Percentiles rank a stretch among this genome's conserved stretches.
Evolutionary conservation across 1,284 basidiomycete genomes (phyloP).

Genomic region (Sphagnurus paluster): DNA sequence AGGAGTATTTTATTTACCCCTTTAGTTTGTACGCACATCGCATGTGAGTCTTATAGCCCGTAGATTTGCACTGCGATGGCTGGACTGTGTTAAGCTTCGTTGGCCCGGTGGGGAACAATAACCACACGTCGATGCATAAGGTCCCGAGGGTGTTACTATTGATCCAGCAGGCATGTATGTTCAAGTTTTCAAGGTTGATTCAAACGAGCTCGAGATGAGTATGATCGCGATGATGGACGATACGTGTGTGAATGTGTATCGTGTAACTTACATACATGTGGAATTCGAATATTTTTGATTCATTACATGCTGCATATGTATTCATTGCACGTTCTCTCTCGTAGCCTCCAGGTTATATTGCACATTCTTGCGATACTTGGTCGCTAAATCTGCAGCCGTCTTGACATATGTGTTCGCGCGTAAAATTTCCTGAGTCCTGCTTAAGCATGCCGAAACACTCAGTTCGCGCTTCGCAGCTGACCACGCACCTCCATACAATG

Average conservation of each 20-base stretch:
- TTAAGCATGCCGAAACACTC: not conserved
- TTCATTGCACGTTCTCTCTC: conserved; percentile 39
- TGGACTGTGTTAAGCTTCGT: conserved; percentile 31
- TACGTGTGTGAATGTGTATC: conserved; percentile 1
- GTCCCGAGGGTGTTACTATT: conserved; percentile 34
- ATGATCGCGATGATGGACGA: not conserved
- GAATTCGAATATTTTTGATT: too few relatives aligned
- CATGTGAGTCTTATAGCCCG: conserved; percentile 47
- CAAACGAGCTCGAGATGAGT: not conserved
- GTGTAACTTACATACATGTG: not conserved
- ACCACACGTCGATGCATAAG: conserved; percentile 38
- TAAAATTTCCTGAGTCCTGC: conserved; percentile 59
- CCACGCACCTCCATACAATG: conserved; percentile 66
- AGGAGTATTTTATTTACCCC: not conserved
- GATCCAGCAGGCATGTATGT: conserved; percentile 27
- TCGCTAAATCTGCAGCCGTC: conserved; percentile 74
- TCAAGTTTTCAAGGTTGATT: not conserved
- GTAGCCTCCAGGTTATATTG: conserved; percentile 82
- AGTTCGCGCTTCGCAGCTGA: not conserved
- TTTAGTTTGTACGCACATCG: conserved; percentile 35
- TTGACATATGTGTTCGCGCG: conserved; percentile 71
- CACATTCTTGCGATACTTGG: conserved; percentile 84
- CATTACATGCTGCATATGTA: too few relatives aligned
- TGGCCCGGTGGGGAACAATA: conserved; percentile 45
- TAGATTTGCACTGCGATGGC: conserved; percentile 34